Percentiles rank a stretch among this genome's conserved stretches.
Conservation (phyloP, 768 basidiomycete species). For the Leucocoprinus birnbaumii region DNA sequence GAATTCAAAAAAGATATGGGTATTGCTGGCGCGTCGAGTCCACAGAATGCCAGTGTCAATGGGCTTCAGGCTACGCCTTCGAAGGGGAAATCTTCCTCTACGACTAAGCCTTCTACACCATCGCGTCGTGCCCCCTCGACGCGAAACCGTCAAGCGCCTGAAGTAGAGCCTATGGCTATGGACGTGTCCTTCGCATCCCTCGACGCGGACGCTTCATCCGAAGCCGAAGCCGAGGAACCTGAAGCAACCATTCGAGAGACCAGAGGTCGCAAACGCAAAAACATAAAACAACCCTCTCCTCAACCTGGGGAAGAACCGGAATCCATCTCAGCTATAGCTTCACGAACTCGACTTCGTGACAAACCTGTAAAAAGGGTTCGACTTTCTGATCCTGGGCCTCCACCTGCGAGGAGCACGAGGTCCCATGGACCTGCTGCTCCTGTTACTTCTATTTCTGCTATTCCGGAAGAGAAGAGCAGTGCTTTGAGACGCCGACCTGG, state of each 20-base stretch:
- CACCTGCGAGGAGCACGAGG: conserved; percentile 1
- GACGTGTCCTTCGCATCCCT: too few species aligned
- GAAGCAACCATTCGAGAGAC: too few species aligned
- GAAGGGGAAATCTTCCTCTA: background rate
- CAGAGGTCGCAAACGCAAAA: background rate
- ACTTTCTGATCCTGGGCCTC: conserved; percentile 5
- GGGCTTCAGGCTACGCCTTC: background rate
- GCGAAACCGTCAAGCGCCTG: conserved; percentile 6
- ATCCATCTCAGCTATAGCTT: background rate
- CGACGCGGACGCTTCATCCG: background rate
- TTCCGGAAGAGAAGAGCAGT: background rate
- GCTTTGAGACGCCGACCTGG: background rate
- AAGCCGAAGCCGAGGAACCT: conserved; percentile 1
- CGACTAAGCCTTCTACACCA: background rate
- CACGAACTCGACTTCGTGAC: background rate
- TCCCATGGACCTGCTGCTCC: background rate
- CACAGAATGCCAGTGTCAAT: background rate
- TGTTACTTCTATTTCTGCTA: background rate
- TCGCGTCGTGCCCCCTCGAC: background rate
- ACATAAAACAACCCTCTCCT: too few species aligned
- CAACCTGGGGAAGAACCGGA: background rate
- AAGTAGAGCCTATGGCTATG: background rate
- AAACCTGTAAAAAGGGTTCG: conserved; percentile 3
- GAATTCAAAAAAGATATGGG: background rate
- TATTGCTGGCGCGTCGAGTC: background rate